These are phyloP conservation scores for Myriangium duriaei DNA, from an alignment of 2,329 filamentous ascomycete genomes.

Conservation along the genomic window DNA sequence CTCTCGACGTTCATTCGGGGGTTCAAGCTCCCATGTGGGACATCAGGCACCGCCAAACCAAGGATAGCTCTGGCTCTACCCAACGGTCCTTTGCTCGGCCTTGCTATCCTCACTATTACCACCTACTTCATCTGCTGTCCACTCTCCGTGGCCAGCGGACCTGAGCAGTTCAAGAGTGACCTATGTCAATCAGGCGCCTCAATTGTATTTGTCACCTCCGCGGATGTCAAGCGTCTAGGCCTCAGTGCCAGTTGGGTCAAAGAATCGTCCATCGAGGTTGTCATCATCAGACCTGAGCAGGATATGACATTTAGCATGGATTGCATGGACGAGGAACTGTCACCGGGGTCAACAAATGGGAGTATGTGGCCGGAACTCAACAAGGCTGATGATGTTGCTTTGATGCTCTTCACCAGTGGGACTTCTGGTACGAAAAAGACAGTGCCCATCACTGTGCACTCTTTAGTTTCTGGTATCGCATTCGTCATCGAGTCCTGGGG, in stretches of 20 bases:
- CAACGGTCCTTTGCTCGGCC: constrained; percentile 42
- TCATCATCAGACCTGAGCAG: constrained; percentile 28
- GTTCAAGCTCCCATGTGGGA: constrained; percentile 18
- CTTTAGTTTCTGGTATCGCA: constrained; percentile 38
- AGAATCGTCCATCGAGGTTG: constrained; percentile 26
- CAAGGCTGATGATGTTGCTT: constrained; percentile 33
- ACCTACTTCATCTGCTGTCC: constrained; percentile 42
- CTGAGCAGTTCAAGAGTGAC: constrained; percentile 40
- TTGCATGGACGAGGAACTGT: background rate
- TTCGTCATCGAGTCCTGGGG: constrained; percentile 44
- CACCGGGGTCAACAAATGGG: background rate
- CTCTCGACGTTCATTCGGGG: constrained; percentile 17
- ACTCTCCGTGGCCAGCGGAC: constrained; percentile 35
- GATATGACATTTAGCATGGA: constrained; percentile 21
- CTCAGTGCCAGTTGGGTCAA: constrained; percentile 25
- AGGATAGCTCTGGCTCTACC: constrained; percentile 40
- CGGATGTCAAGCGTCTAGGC: constrained; percentile 30
- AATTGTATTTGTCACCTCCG: constrained; percentile 33
- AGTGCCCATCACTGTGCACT: constrained; percentile 40
- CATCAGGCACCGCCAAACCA: constrained; percentile 23
- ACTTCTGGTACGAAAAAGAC: constrained; percentile 48
- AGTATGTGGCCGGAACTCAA: constrained; percentile 22
- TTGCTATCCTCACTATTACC: constrained; percentile 37
- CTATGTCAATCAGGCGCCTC: constrained; percentile 36
- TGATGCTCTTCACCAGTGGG: constrained; percentile 46